Evolutionary conservation across 805 yeast genomes (phyloP), one percentile per base, ranked within the genome.

Genomic region (Starmerella etchellsii): DNA sequence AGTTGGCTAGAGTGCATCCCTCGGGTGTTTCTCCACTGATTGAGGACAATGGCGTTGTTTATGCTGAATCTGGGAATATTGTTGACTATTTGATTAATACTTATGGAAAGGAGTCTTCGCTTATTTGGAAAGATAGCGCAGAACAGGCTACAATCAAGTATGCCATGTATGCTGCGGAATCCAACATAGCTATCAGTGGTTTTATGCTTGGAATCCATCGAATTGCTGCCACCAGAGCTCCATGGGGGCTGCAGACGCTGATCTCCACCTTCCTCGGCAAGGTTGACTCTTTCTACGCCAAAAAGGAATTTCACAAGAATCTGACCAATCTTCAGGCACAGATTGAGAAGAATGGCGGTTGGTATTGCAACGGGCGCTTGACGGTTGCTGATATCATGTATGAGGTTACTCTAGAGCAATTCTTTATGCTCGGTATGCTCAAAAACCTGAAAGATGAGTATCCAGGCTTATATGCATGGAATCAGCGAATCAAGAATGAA

Each of bases 31-130:
- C 75, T 1, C 88, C 88, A 1, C 56, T 77, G 1, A 46, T 80
- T 33, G 78, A 71, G 46, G 54, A 67, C 28, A 62, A 63, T 33
- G 67, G 63, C 39, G 51, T 47, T 24, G 53, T 61, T 2, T 47
- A 75, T 33, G 74, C 74, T 10, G 88, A 79, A 57, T 68, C 77
- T 14, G 85, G 80, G 2, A 64, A 65, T 35, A 76, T 79, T 32
- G 55, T 73, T 36, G 69, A 68, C 39, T 73, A 73, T 50, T 52
- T 79, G 23, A 57, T 75, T 37, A 53, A 55, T 19, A 59, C 72
- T 44, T 76, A 67, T 51, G 82, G 78, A 50, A 52, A 53, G 19
- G 34, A 43, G 29, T 54, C 63, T 14, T 60, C 55, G 18, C 59
- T 74, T 39, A 54, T 48, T 8, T 70, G 72, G 22, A 43, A 44